A percentile compares a stretch with the other conserved stretches of the same genome.
phyloP scores from a whole-genome alignment of 1,284 basidiomycete species.

The Pseudomicrostroma phylloplanum region DNA sequence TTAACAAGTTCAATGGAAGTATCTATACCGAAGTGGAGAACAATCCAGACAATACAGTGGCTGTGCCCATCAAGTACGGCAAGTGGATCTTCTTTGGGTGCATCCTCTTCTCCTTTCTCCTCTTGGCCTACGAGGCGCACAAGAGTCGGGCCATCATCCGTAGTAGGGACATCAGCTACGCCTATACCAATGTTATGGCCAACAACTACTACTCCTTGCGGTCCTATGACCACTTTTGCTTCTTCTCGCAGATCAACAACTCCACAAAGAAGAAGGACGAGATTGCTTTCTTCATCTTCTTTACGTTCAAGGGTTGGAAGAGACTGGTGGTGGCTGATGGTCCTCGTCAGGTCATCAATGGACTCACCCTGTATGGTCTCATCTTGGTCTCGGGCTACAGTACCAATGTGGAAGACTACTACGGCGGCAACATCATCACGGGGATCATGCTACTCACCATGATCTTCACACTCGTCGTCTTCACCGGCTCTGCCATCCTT shows the following conservation, averaged over 20 bases:
- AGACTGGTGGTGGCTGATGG: constrained; percentile 85
- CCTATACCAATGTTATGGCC: constrained; percentile 73
- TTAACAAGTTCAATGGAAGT: constrained; percentile 78
- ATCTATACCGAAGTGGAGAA: constrained; percentile 70
- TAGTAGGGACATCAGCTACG: constrained; percentile 79
- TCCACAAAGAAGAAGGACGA: constrained; percentile 95
- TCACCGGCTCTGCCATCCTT: constrained; percentile 72
- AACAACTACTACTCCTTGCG: constrained; percentile 65
- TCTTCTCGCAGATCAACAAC: constrained; percentile 91
- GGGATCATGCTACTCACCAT: constrained; percentile 78
- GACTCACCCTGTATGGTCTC: constrained; percentile 82
- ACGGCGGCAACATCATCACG: constrained; percentile 61
- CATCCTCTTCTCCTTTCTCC: constrained; percentile 91
- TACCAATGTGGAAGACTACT: constrained; percentile 62
- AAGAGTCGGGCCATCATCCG: constrained; percentile 89
- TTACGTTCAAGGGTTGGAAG: constrained; percentile 98
- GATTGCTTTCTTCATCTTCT: constrained; percentile 98
- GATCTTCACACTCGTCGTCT: constrained; percentile 82
- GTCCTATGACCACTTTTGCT: constrained; percentile 94
- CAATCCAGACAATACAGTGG: constrained; percentile 64
- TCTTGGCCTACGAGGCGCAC: constrained; percentile 83
- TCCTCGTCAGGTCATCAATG: constrained; percentile 97
- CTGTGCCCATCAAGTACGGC: constrained; percentile 79
- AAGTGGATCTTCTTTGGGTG: constrained; percentile 97
- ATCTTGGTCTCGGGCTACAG: constrained; percentile 69